phyloP scores from a whole-genome alignment of 805 yeast genomes.

The Wickerhamiella occidentalis region DNA sequence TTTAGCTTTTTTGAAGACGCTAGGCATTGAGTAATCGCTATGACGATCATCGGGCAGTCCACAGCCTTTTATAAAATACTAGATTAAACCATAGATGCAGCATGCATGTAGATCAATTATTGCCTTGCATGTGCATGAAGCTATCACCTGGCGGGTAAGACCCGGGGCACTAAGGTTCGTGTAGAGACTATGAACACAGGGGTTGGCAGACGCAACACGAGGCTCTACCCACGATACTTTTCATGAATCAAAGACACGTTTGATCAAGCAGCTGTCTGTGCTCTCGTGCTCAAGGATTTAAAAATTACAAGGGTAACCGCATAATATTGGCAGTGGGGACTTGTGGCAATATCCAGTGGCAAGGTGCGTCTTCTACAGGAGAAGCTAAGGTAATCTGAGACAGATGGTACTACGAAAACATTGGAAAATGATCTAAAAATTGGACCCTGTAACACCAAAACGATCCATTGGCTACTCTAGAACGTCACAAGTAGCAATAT shows the following conservation, averaged over 20 bases:
- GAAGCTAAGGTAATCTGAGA: background rate
- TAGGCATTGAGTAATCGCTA: conserved; percentile 62
- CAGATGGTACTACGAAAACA: background rate
- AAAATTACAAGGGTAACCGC: background rate
- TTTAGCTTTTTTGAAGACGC: conserved; percentile 22
- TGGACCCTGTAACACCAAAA: background rate
- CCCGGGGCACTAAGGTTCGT: background rate
- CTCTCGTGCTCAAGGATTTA: background rate
- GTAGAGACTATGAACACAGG: background rate
- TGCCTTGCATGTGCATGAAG: background rate
- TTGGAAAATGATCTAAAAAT: background rate
- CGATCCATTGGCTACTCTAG: too few species aligned
- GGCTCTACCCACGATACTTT: too few species aligned
- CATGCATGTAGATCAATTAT: conserved; percentile 1
- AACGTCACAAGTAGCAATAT: too few species aligned
- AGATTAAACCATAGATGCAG: background rate
- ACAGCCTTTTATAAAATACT: background rate
- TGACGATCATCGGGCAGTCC: background rate
- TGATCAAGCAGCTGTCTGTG: background rate
- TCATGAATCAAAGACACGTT: background rate
- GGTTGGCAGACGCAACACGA: too few species aligned
- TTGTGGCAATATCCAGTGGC: background rate
- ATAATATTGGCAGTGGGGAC: background rate
- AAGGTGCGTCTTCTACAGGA: conserved; percentile 1
- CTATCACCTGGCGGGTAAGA: background rate